Base-by-base conservation (phyloP, 768 basidiomycete species). In the Xerocomus potaroensis region DNA sequence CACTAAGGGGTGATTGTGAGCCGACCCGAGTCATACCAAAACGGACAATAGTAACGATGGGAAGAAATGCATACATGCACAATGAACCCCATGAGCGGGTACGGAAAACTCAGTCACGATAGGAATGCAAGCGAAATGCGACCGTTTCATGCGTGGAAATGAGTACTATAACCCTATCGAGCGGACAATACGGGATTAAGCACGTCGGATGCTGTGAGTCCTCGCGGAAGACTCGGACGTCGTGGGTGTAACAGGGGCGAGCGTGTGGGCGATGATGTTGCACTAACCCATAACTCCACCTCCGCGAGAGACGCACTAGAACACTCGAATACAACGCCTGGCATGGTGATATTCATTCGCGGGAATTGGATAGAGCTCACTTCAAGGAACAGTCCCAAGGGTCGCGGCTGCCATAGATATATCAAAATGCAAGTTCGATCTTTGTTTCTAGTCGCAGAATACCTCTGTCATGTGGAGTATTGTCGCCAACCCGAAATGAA, bases 141-240 rank as follows among this genome's bases (percentile, higher is more conserved):
- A 45, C 26, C 23, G 35, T 49, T 45, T 18, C 45, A 24, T 35
- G 42, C 31, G 23, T 38, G 47, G 50, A 61, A 50, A 38, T 14
- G 6, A 8, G 18, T 35, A 38, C 57, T 50, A 48, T 63, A 55
- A 29, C 60, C 61, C 47, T 27, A 49, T 55, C 23, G 19, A 53
- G 58, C 49, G 44, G 32, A 63, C 59, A 58, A 58, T 53, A 56
- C 53, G 22, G 43, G 18, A 63, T 61, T 32, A 29, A 40, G 55
- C 42, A 58, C 46, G 36, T 41, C 52, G n/a, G 31, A 23, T 32
- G 34, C 49, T 44, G 26, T 27, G 26, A 27, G 10, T 27, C 5
- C 26, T 27, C 10, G 37, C 40, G 1, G 26, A 35, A 37, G 9
- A 32, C 10, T 27, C 10, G 26, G 26, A 27, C 10, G 10, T 6